Conservation (phyloP, 805 yeast genomes). For the Saccharomycopsis fodiens region DNA sequence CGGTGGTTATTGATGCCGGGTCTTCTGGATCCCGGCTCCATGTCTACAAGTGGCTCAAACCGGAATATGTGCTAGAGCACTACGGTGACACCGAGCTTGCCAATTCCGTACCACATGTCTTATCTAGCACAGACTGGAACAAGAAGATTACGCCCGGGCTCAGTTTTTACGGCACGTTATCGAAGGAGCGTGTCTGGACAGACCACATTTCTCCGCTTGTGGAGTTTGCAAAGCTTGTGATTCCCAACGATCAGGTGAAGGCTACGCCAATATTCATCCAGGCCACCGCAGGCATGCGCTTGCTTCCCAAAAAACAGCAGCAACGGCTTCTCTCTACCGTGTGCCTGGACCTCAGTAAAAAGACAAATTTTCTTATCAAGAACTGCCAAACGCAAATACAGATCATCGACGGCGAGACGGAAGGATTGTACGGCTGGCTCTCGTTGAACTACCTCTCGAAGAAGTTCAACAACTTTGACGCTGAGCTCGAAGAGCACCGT, state of each 20-base stretch:
- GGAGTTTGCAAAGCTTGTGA: conserved; percentile 57
- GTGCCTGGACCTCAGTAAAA: conserved; percentile 46
- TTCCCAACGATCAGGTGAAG: conserved; percentile 52
- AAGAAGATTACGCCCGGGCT: conserved; percentile 77
- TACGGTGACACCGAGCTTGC: conserved; percentile 24
- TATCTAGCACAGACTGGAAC: conserved; percentile 62
- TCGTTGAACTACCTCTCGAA: conserved; percentile 80
- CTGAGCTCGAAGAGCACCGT: conserved; percentile 33
- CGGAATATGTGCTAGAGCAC: conserved; percentile 29
- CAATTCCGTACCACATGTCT: conserved; percentile 60
- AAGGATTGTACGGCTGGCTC: conserved; percentile 94
- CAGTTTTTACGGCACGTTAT: conserved; percentile 48
- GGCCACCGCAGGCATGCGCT: conserved; percentile 96
- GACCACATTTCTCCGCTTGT: conserved; percentile 62
- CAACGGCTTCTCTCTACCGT: conserved; percentile 47
- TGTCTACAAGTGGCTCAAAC: conserved; percentile 72
- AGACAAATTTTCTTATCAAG: conserved; percentile 45
- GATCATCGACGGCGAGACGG: conserved; percentile 89
- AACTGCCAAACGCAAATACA: conserved; percentile 68
- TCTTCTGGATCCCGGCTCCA: conserved; percentile 90
- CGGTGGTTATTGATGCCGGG: conserved; percentile 91
- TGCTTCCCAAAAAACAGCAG: conserved; percentile 51
- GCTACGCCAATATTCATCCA: conserved; percentile 84
- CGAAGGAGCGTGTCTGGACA: conserved; percentile 45
- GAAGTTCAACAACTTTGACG: conserved; percentile 42